A percentile compares a stretch with the other conserved stretches of the same genome.
phyloP scores from a whole-genome alignment of 1,284 basidiomycete genomes.

The Phellopilus nigrolimitatus region DNA sequence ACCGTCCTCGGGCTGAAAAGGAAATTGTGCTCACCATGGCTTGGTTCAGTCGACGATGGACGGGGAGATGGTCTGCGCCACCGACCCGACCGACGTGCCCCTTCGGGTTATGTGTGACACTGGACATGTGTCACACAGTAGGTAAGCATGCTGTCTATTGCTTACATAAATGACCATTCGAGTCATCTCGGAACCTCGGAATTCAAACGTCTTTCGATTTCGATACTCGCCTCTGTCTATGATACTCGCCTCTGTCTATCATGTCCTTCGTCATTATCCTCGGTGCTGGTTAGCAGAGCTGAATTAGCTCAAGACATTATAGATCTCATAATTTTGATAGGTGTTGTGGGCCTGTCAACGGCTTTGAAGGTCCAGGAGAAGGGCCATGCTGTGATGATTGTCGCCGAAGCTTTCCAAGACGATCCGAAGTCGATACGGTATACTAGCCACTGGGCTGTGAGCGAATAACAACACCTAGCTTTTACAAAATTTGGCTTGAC shows the following conservation, averaged over 20 bases:
- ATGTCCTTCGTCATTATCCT: constrained; percentile 15
- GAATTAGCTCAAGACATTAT: not conserved
- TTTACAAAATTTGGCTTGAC: not conserved
- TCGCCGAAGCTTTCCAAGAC: constrained; percentile 62
- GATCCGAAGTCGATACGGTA: constrained; percentile 65
- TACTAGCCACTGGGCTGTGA: constrained; percentile 75
- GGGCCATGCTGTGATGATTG: constrained; percentile 54
- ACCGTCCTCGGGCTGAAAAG: no score
- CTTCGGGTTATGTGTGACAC: no score
- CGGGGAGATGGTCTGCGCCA: no score
- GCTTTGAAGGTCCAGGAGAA: constrained; percentile 60
- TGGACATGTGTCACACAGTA: no score
- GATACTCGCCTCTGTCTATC: not conserved
- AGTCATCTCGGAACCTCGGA: no score
- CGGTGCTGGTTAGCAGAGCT: constrained; percentile 12
- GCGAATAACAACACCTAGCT: constrained; percentile 23
- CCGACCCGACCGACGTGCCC: no score
- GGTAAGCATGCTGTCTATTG: no score
- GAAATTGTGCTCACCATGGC: no score
- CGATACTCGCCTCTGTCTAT: no score
- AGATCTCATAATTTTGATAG: constrained; percentile 26
- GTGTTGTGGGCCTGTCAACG: constrained; percentile 69
- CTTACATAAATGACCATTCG: no score
- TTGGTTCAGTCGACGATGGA: no score
- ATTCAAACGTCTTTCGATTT: no score